Evolutionary conservation across 2,329 filamentous ascomycete species (phyloP).

Genomic region (Dothideomycetidae sp.): DNA sequence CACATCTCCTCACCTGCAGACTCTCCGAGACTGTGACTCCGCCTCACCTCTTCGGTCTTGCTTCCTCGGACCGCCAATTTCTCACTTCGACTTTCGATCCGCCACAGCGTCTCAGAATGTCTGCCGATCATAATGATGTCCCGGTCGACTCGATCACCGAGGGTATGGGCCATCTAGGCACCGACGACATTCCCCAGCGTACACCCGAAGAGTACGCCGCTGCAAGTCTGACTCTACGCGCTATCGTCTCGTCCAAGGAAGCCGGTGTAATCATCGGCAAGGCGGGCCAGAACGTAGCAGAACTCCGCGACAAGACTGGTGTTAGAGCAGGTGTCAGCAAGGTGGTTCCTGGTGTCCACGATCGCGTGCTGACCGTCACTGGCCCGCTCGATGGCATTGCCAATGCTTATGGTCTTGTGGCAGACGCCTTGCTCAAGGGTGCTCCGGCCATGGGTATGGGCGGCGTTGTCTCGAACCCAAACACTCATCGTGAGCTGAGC

Average conservation of each 20-base stretch:
- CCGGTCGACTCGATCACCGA: conserved; percentile 27
- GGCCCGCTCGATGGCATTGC: conserved; percentile 78
- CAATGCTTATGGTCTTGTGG: conserved; percentile 85
- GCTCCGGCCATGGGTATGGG: conserved; percentile 95
- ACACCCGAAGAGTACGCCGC: conserved; percentile 95
- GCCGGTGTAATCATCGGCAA: conserved; percentile 98
- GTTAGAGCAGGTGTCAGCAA: conserved; percentile 98
- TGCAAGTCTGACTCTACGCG: conserved; percentile 82
- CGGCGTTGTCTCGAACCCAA: conserved; percentile 70
- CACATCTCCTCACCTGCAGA: too few relatives aligned
- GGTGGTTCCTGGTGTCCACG: conserved; percentile 92
- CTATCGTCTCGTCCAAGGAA: conserved; percentile 97
- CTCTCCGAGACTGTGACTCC: too few relatives aligned
- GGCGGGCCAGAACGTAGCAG: conserved; percentile 93
- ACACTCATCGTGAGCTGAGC: conserved; percentile 79
- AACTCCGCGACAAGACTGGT: conserved; percentile 90
- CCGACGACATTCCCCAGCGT: conserved; percentile 70
- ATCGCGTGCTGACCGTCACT: conserved; percentile 90
- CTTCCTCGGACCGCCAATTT: too few relatives aligned
- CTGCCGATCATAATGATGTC: conserved; percentile 24
- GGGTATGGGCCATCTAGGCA: conserved; percentile 28
- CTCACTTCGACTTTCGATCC: conserved; percentile 10
- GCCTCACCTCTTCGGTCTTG: too few relatives aligned
- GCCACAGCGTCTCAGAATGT: conserved; percentile 27
- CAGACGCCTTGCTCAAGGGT: conserved; percentile 79